phyloP scores from a whole-genome alignment of 176 grass and related monocot species.

The Saccharum officinarum region DNA sequence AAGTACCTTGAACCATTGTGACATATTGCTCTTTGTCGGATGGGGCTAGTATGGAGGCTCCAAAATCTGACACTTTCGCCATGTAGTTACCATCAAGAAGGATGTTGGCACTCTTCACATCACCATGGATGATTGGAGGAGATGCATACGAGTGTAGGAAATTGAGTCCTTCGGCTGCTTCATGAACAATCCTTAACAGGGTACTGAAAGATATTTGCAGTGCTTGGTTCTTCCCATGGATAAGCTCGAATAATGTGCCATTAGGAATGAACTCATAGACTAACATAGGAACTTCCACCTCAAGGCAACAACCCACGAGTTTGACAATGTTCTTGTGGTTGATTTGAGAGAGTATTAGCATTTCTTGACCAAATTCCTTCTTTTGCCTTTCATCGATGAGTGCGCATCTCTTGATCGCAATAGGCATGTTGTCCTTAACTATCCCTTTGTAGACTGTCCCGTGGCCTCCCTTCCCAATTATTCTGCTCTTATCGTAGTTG shows the following conservation, averaged over 20 bases:
- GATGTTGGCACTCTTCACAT: conserved; percentile 38
- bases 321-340: conserved; percentile 46
- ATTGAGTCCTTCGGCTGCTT: conserved; percentile 25
- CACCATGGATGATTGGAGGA: conserved; percentile 39
- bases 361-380: conserved; percentile 40
- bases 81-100: conserved; percentile 32
- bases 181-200: conserved; percentile 37
- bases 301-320: conserved; percentile 33
- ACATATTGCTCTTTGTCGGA: conserved; percentile 35
- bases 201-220: conserved; percentile 15
- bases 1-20: conserved; percentile 38
- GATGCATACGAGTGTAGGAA: conserved; percentile 23
- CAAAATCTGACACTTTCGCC: conserved; percentile 42
- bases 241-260: conserved; percentile 20
- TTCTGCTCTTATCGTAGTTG: conserved; percentile 41
- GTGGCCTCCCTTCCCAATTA: conserved; percentile 48
- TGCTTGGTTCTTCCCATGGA: conserved; percentile 34
- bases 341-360: conserved; percentile 41
- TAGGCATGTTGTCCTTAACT: neutral
- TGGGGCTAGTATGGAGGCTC: conserved; percentile 38
- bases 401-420: conserved; percentile 30
- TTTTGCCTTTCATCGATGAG: conserved; percentile 29
- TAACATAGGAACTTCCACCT: conserved; percentile 41
- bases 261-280: conserved; percentile 37
- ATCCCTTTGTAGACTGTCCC: conserved; percentile 44